Evolutionary conservation across 257 asterid species (phyloP).

Genomic region (Marsdenia floribunda): DNA sequence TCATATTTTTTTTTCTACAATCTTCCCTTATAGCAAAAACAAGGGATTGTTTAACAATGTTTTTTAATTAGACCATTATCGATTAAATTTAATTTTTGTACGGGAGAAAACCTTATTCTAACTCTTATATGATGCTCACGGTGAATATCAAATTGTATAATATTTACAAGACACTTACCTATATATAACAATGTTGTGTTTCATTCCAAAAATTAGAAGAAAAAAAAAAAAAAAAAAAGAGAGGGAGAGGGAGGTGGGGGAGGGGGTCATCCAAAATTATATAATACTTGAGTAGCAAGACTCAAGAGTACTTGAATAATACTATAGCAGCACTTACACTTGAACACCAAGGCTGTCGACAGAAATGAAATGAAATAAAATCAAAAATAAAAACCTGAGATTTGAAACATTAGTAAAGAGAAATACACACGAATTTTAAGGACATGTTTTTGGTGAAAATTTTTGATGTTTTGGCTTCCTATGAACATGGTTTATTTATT

Average conservation of each 20-base stretch:
- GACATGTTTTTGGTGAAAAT: neutral
- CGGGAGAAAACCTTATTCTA: too few species aligned
- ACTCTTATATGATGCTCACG: too few species aligned
- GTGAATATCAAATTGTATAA: too few species aligned
- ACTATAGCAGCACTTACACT: neutral
- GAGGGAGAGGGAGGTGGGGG: too few species aligned
- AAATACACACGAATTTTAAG: neutral
- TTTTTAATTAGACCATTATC: too few species aligned
- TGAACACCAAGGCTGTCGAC: constrained; percentile 1
- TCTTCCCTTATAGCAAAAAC: neutral
- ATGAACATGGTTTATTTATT: neutral
- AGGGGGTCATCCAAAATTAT: neutral
- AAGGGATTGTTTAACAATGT: too few species aligned
- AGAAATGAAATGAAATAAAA: neutral
- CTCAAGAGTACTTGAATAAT: neutral
- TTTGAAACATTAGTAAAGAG: neutral
- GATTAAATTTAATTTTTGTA: too few species aligned
- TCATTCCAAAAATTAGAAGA: neutral
- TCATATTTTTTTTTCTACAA: neutral
- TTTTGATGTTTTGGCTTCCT: neutral
- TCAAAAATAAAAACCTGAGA: neutral
- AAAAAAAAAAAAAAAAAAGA: neutral
- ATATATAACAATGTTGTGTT: neutral
- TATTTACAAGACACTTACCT: too few species aligned
- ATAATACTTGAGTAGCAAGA: neutral